A percentile compares a stretch with the other conserved stretches of the same genome.
These are phyloP conservation scores for Vigna radiata DNA, from an alignment of 306 rosid genomes.

Conservation along the genomic window DNA sequence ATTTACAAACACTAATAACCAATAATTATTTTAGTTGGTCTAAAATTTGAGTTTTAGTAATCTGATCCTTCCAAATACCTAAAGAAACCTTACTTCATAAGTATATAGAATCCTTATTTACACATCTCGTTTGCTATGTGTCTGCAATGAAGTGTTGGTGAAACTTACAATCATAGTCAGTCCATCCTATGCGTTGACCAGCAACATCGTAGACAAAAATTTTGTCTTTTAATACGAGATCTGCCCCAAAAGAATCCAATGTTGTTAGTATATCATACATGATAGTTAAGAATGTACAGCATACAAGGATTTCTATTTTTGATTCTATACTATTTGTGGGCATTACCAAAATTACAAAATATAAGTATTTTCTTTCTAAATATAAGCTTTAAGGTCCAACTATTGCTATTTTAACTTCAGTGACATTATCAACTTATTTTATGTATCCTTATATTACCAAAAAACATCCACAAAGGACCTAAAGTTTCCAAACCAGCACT, in stretches of 20 bases:
- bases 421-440: conserved; percentile 16
- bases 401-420: conserved; percentile 4
- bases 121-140: neutral
- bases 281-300: neutral
- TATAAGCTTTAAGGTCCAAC: conserved; percentile 9
- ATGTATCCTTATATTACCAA: conserved; percentile 16
- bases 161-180: conserved; percentile 90
- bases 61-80: neutral
- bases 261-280: conserved; percentile 31
- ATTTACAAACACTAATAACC: neutral
- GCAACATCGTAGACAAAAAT: conserved; percentile 85
- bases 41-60: neutral
- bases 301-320: neutral
- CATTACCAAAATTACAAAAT: neutral
- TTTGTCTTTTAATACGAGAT: conserved; percentile 87
- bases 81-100: neutral
- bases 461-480: neutral
- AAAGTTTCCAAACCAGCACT: conserved; percentile 28
- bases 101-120: neutral
- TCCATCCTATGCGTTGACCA: conserved; percentile 87
- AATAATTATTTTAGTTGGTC: neutral
- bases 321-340: neutral
- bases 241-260: conserved; percentile 52
- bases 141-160: conserved; percentile 22
- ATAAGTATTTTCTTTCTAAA: conserved; percentile 11